Evolutionary conservation across 345 rosid genomes (phyloP).

Genomic region (Salix purpurea): DNA sequence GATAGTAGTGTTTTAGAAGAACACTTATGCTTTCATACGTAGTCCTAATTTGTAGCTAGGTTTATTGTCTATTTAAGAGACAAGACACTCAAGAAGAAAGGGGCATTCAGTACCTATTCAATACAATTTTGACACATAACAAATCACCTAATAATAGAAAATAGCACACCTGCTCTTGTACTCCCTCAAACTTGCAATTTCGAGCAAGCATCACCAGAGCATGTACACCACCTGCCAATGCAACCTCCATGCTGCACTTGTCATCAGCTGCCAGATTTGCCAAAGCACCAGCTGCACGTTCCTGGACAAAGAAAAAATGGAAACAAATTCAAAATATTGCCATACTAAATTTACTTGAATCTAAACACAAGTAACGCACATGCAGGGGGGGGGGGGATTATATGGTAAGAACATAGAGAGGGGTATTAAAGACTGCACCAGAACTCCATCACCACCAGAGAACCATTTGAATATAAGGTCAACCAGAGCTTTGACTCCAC

Average conservation of each 20-base stretch:
- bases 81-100: too few species aligned
- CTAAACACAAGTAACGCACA: neutral
- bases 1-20: too few species aligned
- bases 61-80: too few species aligned
- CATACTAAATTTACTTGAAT: neutral
- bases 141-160: neutral
- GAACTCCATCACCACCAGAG: conserved; percentile 25
- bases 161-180: conserved; percentile 37
- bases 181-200: conserved; percentile 33
- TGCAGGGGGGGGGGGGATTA: neutral
- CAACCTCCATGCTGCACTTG: conserved; percentile 37
- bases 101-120: too few species aligned
- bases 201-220: conserved; percentile 36
- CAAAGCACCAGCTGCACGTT: conserved; percentile 45
- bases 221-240: conserved; percentile 26
- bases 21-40: too few species aligned
- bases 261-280: conserved; percentile 44
- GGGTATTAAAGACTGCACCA: conserved; percentile 14
- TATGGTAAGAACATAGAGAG: neutral
- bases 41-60: too few species aligned
- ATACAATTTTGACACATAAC: too few species aligned
- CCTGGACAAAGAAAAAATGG: conserved; percentile 20
- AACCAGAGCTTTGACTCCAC: conserved; percentile 38
- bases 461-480: conserved; percentile 39
- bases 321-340: neutral